Evolutionary conservation across 495 filamentous ascomycete genomes (phyloP).

Genomic region (Hypoxylon rickii): DNA sequence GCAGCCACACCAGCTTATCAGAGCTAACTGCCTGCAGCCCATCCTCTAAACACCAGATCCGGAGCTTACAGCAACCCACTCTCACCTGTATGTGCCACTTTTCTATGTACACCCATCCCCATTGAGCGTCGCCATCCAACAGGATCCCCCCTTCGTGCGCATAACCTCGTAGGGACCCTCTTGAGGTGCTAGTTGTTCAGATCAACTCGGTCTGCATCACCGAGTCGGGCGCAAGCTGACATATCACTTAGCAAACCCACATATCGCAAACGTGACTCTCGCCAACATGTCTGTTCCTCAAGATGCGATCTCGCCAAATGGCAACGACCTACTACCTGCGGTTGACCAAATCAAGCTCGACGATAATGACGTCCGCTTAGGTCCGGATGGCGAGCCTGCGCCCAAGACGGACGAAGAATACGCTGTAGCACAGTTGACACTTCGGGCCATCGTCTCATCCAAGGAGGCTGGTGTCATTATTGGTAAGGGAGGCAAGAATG

Average conservation of each 20-base stretch:
- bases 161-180: slow-evolving; percentile 6
- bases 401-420: slow-evolving; percentile 96
- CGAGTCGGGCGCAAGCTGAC: slow-evolving; percentile 26
- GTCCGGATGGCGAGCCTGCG: slow-evolving; percentile 69
- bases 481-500: slow-evolving; percentile 97
- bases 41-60: slow-evolving; percentile 23
- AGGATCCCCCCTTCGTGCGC: slow-evolving; percentile 25
- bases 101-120: slow-evolving; percentile 33
- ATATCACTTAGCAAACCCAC: slow-evolving; percentile 13
- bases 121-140: slow-evolving; percentile 32
- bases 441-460: slow-evolving; percentile 96
- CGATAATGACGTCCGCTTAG: slow-evolving; percentile 60
- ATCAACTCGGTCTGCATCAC: slow-evolving; percentile 19
- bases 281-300: slow-evolving; percentile 53
- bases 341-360: slow-evolving; percentile 52
- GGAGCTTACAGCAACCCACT: slow-evolving; percentile 32
- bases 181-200: slow-evolving; percentile 16
- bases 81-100: slow-evolving; percentile 25
- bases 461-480: slow-evolving; percentile 99
- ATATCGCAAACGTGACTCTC: not conserved
- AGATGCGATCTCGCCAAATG: slow-evolving; percentile 48
- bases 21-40: slow-evolving; percentile 36
- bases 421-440: slow-evolving; percentile 83
- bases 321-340: slow-evolving; percentile 49
- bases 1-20: slow-evolving; percentile 39